Conservation (phyloP, 1,284 basidiomycete genomes). For the Cryptococcus neoformans region DNA sequence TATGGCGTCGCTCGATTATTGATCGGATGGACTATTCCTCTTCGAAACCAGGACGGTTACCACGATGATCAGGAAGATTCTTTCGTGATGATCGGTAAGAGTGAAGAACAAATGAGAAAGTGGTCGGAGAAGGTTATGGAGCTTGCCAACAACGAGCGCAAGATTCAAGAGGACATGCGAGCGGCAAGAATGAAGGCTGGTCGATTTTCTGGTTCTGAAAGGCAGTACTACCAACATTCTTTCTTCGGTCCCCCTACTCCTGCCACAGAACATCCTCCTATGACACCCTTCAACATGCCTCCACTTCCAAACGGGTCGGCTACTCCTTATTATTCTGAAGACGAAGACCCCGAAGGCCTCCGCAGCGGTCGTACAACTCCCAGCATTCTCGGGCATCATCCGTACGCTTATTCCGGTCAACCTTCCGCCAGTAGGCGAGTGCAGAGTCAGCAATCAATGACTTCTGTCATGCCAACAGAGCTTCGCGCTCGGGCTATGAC, state of each 20-base stretch:
- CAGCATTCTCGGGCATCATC: conserved; percentile 53
- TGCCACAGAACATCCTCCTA: conserved; percentile 23
- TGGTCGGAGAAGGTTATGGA: conserved; percentile 90
- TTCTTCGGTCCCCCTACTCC: conserved; percentile 42
- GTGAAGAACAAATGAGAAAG: conserved; percentile 86
- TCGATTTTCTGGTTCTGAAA: conserved; percentile 26
- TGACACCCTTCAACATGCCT: conserved; percentile 19
- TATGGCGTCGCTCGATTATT: conserved; percentile 28
- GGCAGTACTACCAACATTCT: conserved; percentile 24
- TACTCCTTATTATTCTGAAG: conserved; percentile 12
- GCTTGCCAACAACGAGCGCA: conserved; percentile 61
- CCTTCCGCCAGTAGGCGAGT: conserved; percentile 53
- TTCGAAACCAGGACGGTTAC: conserved; percentile 12
- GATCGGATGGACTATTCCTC: conserved; percentile 42
- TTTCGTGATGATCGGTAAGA: conserved; percentile 89
- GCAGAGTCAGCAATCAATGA: conserved; percentile 57
- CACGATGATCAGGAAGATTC: conserved; percentile 61
- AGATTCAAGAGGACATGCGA: conserved; percentile 55
- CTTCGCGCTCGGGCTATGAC: conserved; percentile 60
- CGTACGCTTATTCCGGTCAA: conserved; percentile 40
- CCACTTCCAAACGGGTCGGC: conserved; percentile 16
- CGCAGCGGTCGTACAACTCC: conserved; percentile 33
- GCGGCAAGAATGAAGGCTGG: conserved; percentile 39
- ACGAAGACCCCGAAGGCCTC: conserved; percentile 31
- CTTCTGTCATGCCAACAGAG: conserved; percentile 57